These are phyloP conservation scores for Tetrahymena malaccensis DNA, from an alignment of 73 alveolate species.

Conservation along the genomic window DNA sequence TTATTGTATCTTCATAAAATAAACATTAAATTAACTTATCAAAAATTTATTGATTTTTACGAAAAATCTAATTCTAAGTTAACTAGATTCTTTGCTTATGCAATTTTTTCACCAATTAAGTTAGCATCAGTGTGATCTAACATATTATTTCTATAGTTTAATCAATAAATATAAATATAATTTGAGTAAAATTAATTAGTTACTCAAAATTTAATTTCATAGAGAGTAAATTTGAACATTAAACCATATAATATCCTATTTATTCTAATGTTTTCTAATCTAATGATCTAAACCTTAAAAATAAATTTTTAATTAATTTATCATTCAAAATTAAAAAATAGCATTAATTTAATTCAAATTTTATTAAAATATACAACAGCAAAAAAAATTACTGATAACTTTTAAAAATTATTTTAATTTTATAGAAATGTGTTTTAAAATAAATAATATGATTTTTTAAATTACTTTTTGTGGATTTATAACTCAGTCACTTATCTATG, in stretches of 20 bases:
- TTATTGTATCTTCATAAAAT: background rate
- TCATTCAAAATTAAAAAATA: too few relatives aligned
- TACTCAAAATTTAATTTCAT: background rate
- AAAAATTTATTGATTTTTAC: too few relatives aligned
- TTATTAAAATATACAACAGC: too few relatives aligned
- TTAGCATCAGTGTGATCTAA: background rate
- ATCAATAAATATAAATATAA: too few relatives aligned
- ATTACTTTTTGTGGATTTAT: background rate
- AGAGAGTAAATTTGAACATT: background rate
- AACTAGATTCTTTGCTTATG: background rate
- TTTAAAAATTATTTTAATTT: too few relatives aligned
- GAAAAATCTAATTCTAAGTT: background rate
- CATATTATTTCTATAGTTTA: background rate
- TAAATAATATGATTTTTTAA: too few relatives aligned
- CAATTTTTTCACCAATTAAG: background rate
- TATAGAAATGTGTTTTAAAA: too few relatives aligned
- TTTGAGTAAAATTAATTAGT: too few relatives aligned
- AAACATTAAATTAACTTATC: background rate
- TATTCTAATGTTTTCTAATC: background rate
- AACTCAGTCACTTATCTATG: background rate
- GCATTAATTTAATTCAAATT: too few relatives aligned
- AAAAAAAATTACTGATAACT: too few relatives aligned
- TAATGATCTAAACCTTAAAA: background rate
- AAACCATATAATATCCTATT: background rate
- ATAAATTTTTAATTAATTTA: too few relatives aligned